Evolutionary conservation across 2,329 filamentous ascomycete species (phyloP).

Genomic region (Pseudogymnoascus destructans): DNA sequence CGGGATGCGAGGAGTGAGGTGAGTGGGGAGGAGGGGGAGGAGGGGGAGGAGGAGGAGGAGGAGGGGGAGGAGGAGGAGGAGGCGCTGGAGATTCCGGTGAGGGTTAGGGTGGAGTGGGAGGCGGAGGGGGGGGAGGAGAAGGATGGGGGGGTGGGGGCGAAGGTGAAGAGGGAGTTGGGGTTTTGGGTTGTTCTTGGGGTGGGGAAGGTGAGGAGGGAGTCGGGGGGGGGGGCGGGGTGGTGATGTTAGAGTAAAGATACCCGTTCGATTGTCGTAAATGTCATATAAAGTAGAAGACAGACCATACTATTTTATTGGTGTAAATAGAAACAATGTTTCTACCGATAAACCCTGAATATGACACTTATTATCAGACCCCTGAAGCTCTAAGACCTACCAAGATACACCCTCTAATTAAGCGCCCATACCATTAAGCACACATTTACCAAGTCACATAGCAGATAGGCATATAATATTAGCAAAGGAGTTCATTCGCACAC

Average conservation of each 20-base stretch:
- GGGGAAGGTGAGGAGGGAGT: conserved; percentile 56
- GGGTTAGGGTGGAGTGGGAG: conserved; percentile 87
- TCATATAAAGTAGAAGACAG: neutral
- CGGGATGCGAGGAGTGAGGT: conserved; percentile 16
- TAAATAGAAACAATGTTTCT: neutral
- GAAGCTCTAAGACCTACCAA: neutral
- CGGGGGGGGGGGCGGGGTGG: conserved; percentile 6
- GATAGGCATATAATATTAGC: neutral
- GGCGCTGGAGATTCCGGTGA: conserved; percentile 76
- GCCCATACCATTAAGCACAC: neutral
- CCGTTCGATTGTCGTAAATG: conserved; percentile 8
- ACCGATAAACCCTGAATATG: neutral
- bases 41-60: conserved; percentile 42
- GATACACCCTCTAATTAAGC: neutral
- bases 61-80: conserved; percentile 42
- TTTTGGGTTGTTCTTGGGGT: conserved; percentile 93
- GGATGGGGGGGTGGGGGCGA: conserved; percentile 43
- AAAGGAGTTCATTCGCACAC: neutral
- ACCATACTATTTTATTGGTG: neutral
- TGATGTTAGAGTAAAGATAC: conserved; percentile 10
- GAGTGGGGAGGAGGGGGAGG: conserved; percentile 24
- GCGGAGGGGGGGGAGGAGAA: conserved; percentile 50
- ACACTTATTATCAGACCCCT: neutral
- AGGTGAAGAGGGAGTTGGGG: conserved; percentile 74
- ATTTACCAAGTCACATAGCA: neutral